phyloP scores from a whole-genome alignment of 2,329 filamentous ascomycete species.

The Fusarium sp. region DNA sequence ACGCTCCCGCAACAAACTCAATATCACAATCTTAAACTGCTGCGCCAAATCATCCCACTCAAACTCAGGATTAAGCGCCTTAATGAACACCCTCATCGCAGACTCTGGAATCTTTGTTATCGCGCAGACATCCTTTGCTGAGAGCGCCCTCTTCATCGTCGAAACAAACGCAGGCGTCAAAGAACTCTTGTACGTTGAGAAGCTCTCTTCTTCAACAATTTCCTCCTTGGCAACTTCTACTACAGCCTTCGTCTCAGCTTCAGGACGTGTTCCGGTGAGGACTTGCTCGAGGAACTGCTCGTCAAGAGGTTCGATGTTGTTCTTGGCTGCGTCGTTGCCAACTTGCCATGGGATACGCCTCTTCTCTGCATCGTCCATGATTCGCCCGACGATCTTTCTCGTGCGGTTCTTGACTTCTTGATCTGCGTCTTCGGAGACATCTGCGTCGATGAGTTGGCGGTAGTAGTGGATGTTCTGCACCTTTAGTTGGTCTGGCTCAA shows the following conservation, averaged over 20 bases:
- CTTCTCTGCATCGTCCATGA: conserved; percentile 12
- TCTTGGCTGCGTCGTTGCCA: not conserved
- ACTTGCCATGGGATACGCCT: conserved; percentile 6
- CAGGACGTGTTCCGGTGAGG: not conserved
- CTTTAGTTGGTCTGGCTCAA: not conserved
- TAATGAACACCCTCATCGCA: not conserved
- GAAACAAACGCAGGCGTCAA: not conserved
- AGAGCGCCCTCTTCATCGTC: not conserved
- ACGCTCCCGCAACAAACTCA: not conserved
- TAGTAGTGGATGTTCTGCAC: conserved; percentile 6
- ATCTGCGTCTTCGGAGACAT: not conserved
- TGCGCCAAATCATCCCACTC: not conserved
- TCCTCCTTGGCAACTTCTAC: accelerated
- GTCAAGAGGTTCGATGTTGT: not conserved
- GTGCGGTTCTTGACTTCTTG: not conserved
- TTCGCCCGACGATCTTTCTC: not conserved
- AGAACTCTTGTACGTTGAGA: not conserved
- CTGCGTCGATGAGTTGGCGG: not conserved
- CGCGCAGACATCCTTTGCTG: not conserved
- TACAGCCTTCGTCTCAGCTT: accelerated
- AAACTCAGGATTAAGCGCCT: conserved; percentile 1
- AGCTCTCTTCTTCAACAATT: accelerated
- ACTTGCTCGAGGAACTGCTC: not conserved
- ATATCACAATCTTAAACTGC: conserved; percentile 1
- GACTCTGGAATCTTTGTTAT: not conserved